A percentile compares a stretch with the other conserved stretches of the same genome.
Conservation (phyloP, 208 protist genomes). For the Trypanosoma lewisi region DNA sequence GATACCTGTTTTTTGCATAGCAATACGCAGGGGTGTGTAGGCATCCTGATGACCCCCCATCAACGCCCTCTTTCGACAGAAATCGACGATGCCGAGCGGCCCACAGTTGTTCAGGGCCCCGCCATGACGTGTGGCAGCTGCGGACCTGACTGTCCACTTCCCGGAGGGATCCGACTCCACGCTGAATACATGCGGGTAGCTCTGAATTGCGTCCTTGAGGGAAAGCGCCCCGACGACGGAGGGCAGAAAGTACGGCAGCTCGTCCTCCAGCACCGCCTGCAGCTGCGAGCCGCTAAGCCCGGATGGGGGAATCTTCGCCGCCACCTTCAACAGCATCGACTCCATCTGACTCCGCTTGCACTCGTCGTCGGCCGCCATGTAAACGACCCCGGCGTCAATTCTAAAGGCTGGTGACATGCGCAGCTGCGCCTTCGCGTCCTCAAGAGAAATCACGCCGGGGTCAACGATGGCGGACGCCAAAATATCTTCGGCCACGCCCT, state of each 20-base stretch:
- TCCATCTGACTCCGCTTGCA: slow-evolving; percentile 8
- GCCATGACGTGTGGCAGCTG: not conserved
- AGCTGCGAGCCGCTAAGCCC: slow-evolving; percentile 54
- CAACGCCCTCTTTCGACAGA: slow-evolving; percentile 17
- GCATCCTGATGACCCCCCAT: slow-evolving; percentile 12
- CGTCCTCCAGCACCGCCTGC: slow-evolving; percentile 56
- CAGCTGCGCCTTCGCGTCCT: slow-evolving; percentile 19
- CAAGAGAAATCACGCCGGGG: slow-evolving; percentile 5
- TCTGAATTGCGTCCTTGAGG: slow-evolving; percentile 53
- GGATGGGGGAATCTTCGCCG: slow-evolving; percentile 33
- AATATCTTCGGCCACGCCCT: slow-evolving; percentile 23
- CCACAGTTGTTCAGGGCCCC: not conserved
- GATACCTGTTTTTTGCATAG: slow-evolving; percentile 31
- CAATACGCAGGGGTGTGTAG: slow-evolving; percentile 40
- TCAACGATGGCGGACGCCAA: slow-evolving; percentile 13
- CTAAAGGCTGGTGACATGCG: slow-evolving; percentile 8
- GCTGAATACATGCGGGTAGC: slow-evolving; percentile 39
- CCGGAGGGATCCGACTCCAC: slow-evolving; percentile 28
- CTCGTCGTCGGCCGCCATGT: not conserved
- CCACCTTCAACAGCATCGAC: slow-evolving; percentile 34
- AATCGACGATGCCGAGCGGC: slow-evolving; percentile 15
- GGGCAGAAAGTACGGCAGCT: slow-evolving; percentile 52
- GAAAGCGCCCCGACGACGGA: slow-evolving; percentile 36
- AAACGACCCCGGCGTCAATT: slow-evolving; percentile 15
- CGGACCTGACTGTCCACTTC: slow-evolving; percentile 39